A percentile compares a stretch with the other conserved stretches of the same genome.
These are phyloP conservation scores for Aspergillus sp. DNA, from an alignment of 2,329 filamentous ascomycete species.

Conservation along the genomic window DNA sequence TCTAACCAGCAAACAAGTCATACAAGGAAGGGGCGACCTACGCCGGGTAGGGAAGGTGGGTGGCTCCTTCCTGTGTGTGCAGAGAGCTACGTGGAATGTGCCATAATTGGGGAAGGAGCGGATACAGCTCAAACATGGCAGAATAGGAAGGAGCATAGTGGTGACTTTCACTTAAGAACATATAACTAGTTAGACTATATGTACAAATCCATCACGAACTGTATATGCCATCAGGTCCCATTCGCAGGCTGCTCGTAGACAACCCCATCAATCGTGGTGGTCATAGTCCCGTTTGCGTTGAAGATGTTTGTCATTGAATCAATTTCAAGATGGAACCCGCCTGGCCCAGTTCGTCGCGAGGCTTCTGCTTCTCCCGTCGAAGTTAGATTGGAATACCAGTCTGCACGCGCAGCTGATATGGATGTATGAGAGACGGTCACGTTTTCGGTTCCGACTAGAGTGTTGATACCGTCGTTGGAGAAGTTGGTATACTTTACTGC, in stretches of 20 bases:
- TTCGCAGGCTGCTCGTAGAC: slow-evolving; percentile 42
- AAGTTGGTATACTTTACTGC: slow-evolving; percentile 38
- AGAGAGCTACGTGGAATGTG: too few species aligned
- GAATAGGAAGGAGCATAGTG: too few species aligned
- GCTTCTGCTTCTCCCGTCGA: slow-evolving; percentile 30
- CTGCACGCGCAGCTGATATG: slow-evolving; percentile 23
- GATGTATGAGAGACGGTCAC: slow-evolving; percentile 28
- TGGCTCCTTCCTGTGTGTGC: too few species aligned
- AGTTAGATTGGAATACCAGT: slow-evolving; percentile 43
- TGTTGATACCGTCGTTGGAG: slow-evolving; percentile 36
- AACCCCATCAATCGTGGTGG: slow-evolving; percentile 38
- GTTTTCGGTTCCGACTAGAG: slow-evolving; percentile 38
- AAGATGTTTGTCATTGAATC: slow-evolving; percentile 43
- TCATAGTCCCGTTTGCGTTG: slow-evolving; percentile 43
- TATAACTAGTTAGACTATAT: too few species aligned
- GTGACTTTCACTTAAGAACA: too few species aligned
- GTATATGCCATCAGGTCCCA: slow-evolving; percentile 22
- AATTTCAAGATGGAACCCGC: slow-evolving; percentile 42
- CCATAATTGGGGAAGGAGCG: too few species aligned
- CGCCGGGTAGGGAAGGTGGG: too few species aligned
- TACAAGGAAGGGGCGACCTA: too few species aligned
- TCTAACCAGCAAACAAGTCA: too few species aligned
- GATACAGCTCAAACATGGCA: too few species aligned
- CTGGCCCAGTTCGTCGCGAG: slow-evolving; percentile 41
- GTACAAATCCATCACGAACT: too few species aligned